phyloP scores from a whole-genome alignment of 2,329 filamentous ascomycete genomes.

The Cladosporium velox region DNA sequence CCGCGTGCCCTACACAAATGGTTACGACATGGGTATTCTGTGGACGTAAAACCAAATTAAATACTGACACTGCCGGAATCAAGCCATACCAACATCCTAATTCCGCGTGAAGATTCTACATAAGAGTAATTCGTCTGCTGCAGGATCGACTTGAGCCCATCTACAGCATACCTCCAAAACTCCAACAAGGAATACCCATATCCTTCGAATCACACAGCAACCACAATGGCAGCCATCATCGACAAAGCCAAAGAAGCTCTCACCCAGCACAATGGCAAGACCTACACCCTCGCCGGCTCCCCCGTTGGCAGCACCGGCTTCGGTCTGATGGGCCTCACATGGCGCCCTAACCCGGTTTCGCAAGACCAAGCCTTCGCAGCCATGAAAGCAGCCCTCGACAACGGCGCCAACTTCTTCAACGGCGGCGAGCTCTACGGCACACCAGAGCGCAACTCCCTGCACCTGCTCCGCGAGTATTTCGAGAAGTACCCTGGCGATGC shows the following conservation, averaged over 20 bases:
- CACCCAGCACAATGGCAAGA: constrained; percentile 22
- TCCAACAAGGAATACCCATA: neutral
- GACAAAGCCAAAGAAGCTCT: constrained; percentile 34
- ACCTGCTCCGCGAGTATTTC: constrained; percentile 55
- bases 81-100: neutral
- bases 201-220: neutral
- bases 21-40: neutral
- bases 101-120: neutral
- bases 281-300: constrained; percentile 29
- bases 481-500: constrained; percentile 54
- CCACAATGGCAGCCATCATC: constrained; percentile 30
- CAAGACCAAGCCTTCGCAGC: constrained; percentile 45
- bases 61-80: neutral
- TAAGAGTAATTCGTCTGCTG: neutral
- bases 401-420: constrained; percentile 53
- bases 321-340: constrained; percentile 54
- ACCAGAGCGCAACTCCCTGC: constrained; percentile 49
- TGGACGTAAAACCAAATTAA: too few species aligned
- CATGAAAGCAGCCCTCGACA: constrained; percentile 46
- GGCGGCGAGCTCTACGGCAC: constrained; percentile 53
- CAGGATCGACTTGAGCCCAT: neutral
- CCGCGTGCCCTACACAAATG: constrained; percentile 1
- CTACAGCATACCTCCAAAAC: neutral
- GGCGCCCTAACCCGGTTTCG: constrained; percentile 43
- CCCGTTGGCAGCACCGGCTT: constrained; percentile 43